A percentile compares a stretch with the other conserved stretches of the same genome.
Evolutionary conservation across 805 yeast genomes (phyloP).

Genomic region (Saturnispora bothae): DNA sequence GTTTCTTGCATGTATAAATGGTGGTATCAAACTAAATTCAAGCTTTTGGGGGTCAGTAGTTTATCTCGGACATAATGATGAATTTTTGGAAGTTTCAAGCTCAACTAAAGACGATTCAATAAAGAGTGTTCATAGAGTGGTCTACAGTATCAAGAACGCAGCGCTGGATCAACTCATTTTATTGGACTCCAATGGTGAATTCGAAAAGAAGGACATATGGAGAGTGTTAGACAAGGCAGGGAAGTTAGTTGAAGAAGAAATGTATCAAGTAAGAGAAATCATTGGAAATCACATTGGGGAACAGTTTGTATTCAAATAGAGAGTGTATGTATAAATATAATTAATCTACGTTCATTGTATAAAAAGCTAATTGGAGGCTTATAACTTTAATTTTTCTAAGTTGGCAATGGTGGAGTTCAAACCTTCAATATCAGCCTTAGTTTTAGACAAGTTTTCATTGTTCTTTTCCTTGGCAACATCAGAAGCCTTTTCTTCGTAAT

Average conservation of each 20-base stretch:
- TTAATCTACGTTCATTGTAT: background rate
- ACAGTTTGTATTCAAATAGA: slow-evolving; percentile 3
- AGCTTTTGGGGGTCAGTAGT: slow-evolving; percentile 43
- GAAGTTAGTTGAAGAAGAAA: slow-evolving; percentile 28
- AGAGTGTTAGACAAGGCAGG: slow-evolving; percentile 43
- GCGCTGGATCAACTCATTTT: slow-evolving; percentile 45
- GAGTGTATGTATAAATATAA: background rate
- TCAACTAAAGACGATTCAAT: background rate
- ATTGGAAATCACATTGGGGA: background rate
- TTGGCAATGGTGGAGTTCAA: slow-evolving; percentile 76
- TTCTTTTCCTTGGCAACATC: slow-evolving; percentile 74
- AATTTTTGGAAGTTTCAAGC: background rate
- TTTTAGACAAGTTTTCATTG: slow-evolving; percentile 52
- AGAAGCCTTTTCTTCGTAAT: slow-evolving; percentile 80
- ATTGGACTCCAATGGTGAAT: slow-evolving; percentile 64
- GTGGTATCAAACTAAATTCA: slow-evolving; percentile 60
- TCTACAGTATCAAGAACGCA: slow-evolving; percentile 4
- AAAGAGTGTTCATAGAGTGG: slow-evolving; percentile 4
- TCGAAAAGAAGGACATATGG: slow-evolving; percentile 46
- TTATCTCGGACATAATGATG: background rate
- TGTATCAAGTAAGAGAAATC: slow-evolving; percentile 3
- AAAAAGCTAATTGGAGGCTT: slow-evolving; percentile 2
- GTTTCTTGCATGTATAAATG: slow-evolving; percentile 66
- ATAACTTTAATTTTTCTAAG: slow-evolving; percentile 68
- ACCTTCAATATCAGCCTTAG: slow-evolving; percentile 82